phyloP scores from a whole-genome alignment of 805 yeast genomes.

The Wickerhamia fluorescens region DNA sequence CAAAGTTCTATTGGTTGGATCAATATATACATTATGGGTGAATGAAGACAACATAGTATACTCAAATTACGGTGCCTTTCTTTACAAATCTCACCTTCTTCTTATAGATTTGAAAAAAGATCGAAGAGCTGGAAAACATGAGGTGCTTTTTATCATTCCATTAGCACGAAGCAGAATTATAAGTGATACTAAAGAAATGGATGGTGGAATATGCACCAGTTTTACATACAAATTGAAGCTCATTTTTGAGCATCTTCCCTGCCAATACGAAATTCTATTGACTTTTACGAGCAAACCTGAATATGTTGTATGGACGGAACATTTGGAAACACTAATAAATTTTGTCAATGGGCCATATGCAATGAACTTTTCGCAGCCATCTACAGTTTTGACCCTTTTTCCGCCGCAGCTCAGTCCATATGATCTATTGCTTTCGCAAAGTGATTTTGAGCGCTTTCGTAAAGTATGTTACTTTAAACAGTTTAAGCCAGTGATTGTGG shows the following conservation, averaged over 20 bases:
- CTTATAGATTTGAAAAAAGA: constrained; percentile 21
- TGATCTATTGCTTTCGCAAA: constrained; percentile 11
- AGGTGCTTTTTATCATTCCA: constrained; percentile 44
- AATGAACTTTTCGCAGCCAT: constrained; percentile 11
- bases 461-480: too few relatives aligned
- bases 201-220: constrained; percentile 24
- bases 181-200: constrained; percentile 14
- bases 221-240: constrained; percentile 34
- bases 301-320: constrained; percentile 32
- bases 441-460: too few relatives aligned
- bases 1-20: constrained; percentile 36
- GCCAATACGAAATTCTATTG: constrained; percentile 40
- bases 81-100: constrained; percentile 47
- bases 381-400: constrained; percentile 4
- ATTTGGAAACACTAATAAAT: constrained; percentile 13
- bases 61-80: constrained; percentile 26
- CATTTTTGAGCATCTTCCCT: constrained; percentile 36
- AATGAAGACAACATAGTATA: constrained; percentile 10
- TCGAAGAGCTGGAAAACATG: constrained; percentile 15
- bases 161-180: constrained; percentile 25
- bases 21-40: constrained; percentile 35
- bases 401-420: constrained; percentile 14
- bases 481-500: too few relatives aligned
- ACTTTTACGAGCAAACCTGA: constrained; percentile 28
- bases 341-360: constrained; percentile 20